phyloP scores from a whole-genome alignment of 495 filamentous ascomycete genomes.

The Penicillium arizonense region DNA sequence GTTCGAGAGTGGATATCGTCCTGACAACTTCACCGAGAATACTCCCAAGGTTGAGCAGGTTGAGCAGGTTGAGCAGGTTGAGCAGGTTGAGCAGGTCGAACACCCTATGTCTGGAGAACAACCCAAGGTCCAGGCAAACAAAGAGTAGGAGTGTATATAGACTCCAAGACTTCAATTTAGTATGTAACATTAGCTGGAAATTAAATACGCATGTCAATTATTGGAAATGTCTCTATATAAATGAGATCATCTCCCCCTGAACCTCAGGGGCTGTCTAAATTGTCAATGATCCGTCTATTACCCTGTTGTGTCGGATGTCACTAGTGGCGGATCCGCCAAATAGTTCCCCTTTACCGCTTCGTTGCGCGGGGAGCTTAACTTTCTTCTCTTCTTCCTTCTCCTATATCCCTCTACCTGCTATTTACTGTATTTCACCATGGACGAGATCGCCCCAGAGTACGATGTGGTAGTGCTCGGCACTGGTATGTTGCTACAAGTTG shows the following conservation, averaged over 20 bases:
- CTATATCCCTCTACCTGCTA: slow-evolving; percentile 4
- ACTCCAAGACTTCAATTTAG: background rate
- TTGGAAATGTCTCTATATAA: background rate
- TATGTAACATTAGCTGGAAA: slow-evolving; percentile 10
- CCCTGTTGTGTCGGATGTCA: slow-evolving; percentile 17
- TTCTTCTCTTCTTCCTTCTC: slow-evolving; percentile 15
- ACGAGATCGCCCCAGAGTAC: slow-evolving; percentile 95
- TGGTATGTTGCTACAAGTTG: slow-evolving; percentile 52
- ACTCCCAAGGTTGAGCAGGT: slow-evolving; percentile 7
- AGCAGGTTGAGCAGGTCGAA: background rate
- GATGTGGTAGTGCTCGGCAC: slow-evolving; percentile 98
- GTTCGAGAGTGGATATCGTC: slow-evolving; percentile 56
- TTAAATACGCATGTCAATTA: slow-evolving; percentile 6
- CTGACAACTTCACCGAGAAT: slow-evolving; percentile 21
- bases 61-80: background rate
- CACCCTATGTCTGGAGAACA: too few relatives aligned
- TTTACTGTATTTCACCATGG: slow-evolving; percentile 56
- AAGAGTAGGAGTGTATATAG: too few relatives aligned
- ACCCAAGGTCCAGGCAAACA: too few relatives aligned
- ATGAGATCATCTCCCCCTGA: slow-evolving; percentile 4
- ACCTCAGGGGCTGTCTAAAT: slow-evolving; percentile 2
- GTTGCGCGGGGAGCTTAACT: slow-evolving; percentile 29
- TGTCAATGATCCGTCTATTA: background rate
- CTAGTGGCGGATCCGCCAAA: slow-evolving; percentile 32
- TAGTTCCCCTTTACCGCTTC: slow-evolving; percentile 33